Evolutionary conservation across 2,329 filamentous ascomycete genomes (phyloP), one percentile per base, ranked within the genome.

Genomic region (Aspergillus fumigatiaffinis): DNA sequence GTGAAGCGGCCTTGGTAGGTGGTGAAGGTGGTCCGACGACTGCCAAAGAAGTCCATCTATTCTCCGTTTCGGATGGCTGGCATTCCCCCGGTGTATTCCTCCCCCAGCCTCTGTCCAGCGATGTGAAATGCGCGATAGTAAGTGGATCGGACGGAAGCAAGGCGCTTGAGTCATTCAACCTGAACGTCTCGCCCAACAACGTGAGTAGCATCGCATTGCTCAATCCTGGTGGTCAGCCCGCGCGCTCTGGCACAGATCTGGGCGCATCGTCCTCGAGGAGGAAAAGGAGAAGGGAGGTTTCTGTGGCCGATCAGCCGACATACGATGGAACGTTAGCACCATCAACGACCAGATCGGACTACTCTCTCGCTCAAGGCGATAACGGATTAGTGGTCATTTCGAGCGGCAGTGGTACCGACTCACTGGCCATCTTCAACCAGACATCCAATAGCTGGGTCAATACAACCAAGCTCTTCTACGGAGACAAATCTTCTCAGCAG

Each of bases 281-380:
- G 51, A 73, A 71, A 21, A 50, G 32, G 60, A 83, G 79, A 69
- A 74, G 83, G 61, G 77, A 80, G 17, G 73, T 90, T 29, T 86
- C 84, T 0, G 70, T 87, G 26, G 77, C 76, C 23, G 78, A 86
- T 66, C 95, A 91, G 85, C 92, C 92, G 1, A 68, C 80, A 3
- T 97, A 97, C 74, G 92, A 97, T 74, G 81, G 78, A 53, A 88
- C 87, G 0, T 74, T 87, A 46, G 92, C 89, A 0, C 89, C 92
- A 0, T 82, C 76, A 1, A 78, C 75, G 8, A 84, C 80, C 5
- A 83, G 92, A 62, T 80, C 79, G n/a, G 84, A 85, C 50, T 95
- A 86, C 68, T 87, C 90, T 0, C 72, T 96, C 17, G 89, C 92
- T 0, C 83, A 87, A 64, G 86, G 84, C 59, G 67, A 81, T 1